Base-by-base conservation (phyloP, 1,284 basidiomycete species). In the Pascua guehoae region DNA sequence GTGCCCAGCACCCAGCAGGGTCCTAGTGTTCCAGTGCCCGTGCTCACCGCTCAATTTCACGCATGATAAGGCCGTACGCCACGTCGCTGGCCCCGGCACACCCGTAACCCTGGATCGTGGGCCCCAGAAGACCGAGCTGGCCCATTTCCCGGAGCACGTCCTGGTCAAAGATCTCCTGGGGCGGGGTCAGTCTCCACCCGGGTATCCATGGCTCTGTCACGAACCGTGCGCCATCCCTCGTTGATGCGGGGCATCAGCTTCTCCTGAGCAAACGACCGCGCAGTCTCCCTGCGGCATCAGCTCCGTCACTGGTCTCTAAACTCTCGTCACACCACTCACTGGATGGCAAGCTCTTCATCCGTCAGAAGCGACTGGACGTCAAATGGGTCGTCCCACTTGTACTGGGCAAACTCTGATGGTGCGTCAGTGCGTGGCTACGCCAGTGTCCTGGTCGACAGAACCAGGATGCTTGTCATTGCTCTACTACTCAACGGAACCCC, bases 91-190 rank as follows among this genome's bases (percentile, higher is more conserved):
- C 88, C 16, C 95, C 94, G 0, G 94, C 94, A 72, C 94, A 98
- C 38, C 90, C 92, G 69, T 97, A 96, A 0, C 91, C 94, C 60
- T 89, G 74, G 65, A 98, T 96, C 0, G 93, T 97, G 1, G 93
- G 85, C 0, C 94, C 94, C 1, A 97, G 81, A 15, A 98, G 78
- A 4, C 95, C 94, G 4, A 97, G 81, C 60, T 86, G 83, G 15
- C 94, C 94, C 89, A 98, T 94, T 71, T 94, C 90, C 14, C 85
- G 85, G 37, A 98, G 79, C 55, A 94, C 86, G n/a, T 82, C 78
- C 69, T 70, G 51, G 39, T 36, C 37, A 12, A 41, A 43, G 9
- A 47, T 44, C 37, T 51, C 49, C 50, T 53, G 54, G 11, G 1
- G 14, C 9, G 8, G 14, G 8, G 32, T 39, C 42, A 41, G 18